Evolutionary conservation across 2,329 filamentous ascomycete genomes (phyloP).

Genomic region (Emergomyces africanus): DNA sequence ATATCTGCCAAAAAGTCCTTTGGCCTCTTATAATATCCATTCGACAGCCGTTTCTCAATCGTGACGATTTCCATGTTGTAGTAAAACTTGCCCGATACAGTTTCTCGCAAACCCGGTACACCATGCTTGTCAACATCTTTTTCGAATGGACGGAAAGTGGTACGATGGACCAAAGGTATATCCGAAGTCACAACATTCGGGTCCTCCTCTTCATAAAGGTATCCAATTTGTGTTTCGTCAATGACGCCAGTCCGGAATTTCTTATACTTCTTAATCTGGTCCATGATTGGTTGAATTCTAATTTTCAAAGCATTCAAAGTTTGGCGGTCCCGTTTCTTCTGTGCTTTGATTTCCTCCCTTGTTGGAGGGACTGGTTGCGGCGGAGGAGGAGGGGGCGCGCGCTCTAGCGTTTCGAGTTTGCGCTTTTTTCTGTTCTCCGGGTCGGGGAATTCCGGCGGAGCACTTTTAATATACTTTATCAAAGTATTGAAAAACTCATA

Average conservation of each 20-base stretch:
- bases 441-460: constrained; percentile 77
- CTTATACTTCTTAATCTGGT: constrained; percentile 89
- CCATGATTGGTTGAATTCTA: constrained; percentile 86
- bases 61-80: constrained; percentile 90
- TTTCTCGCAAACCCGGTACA: constrained; percentile 62
- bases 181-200: constrained; percentile 52
- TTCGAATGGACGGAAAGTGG: constrained; percentile 60
- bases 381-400: constrained; percentile 60
- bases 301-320: constrained; percentile 80
- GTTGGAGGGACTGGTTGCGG: constrained; percentile 49
- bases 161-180: constrained; percentile 43
- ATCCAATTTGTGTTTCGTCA: constrained; percentile 58
- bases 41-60: constrained; percentile 92
- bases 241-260: constrained; percentile 76
- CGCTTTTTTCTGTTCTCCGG: constrained; percentile 77
- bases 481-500: constrained; percentile 67
- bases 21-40: constrained; percentile 87
- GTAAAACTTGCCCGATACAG: constrained; percentile 67
- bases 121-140: constrained; percentile 69
- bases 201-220: constrained; percentile 73
- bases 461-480: constrained; percentile 62
- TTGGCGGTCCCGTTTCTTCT: constrained; percentile 71
- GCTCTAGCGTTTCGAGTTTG: constrained; percentile 60
- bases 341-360: constrained; percentile 66
- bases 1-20: constrained; percentile 85